Evolutionary conservation across 257 asterid genomes (phyloP), one percentile per base, ranked within the genome.

Genomic region (Solanum sejunctum): DNA sequence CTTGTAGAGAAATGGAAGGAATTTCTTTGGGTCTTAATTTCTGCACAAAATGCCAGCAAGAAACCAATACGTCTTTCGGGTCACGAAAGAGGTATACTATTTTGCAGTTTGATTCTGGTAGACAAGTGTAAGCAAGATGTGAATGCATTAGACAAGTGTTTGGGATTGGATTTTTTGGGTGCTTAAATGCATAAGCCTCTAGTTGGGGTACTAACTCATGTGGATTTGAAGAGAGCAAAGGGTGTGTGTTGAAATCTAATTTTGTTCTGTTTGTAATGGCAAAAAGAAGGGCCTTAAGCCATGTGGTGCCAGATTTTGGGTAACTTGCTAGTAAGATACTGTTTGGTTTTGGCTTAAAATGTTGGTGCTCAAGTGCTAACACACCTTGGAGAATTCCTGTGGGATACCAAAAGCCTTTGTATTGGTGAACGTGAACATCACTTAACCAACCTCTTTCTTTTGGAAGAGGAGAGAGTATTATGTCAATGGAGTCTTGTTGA

Each of bases 11-110:
- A 85, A 92, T 56, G 0, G 84, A 86, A 8, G 80, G 84, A 15
- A 85, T 51, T 2, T n/a, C 8, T 2, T 85, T 88, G 51, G 88
- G 75, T 43, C 56, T 84, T 84, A 87, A 80, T 85, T 84, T 90
- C 73, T 89, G 88, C 39, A 86, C 56, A 8, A 89, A 91, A 64
- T 92, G 91, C 93, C 95, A 92, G 5, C 84, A 84, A 0, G 93
- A 91, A 28, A 87, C 66, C 8, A 92, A 78, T 18, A 91, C 92
- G 73, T 92, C 95, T 39, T 91, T 92, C 4, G 90, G 92, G 20
- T 88, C 84, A 7, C 84, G 88, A 81, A 72, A 81, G 36, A 79
- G 78, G 15, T 88, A 88, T 6, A 88, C 81, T 20, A 88, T 78
- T 8, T 87, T 81, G 64, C 89, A 88, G 13, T 85, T 84, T 4